Evolutionary conservation across 2,329 filamentous ascomycete species (phyloP).

Genomic region (Ophiostoma angusticollis): DNA sequence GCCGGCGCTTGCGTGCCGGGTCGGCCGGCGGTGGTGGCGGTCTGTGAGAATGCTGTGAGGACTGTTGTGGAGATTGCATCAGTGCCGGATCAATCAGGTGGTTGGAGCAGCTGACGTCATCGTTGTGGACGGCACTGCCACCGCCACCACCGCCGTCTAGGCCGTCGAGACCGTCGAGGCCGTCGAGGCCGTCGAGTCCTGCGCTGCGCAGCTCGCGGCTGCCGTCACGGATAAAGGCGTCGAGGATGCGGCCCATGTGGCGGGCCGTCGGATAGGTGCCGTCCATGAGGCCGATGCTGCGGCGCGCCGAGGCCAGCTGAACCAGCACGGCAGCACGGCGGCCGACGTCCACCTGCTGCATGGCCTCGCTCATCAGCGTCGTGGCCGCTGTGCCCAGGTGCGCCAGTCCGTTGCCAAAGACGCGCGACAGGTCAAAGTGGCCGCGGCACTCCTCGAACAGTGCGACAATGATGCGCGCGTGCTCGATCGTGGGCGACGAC

Average conservation of each 20-base stretch:
- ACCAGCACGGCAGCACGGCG: background rate
- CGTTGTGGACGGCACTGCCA: too few species aligned
- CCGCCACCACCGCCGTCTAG: background rate
- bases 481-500: too few species aligned
- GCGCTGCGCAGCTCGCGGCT: background rate
- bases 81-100: too few species aligned
- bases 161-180: background rate
- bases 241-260: constrained; percentile 2
- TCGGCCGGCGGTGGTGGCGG: too few species aligned
- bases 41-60: too few species aligned
- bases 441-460: background rate
- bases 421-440: background rate
- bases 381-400: constrained; percentile 4
- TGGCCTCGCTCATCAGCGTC: background rate
- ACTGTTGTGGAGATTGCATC: too few species aligned
- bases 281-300: constrained; percentile 1
- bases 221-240: background rate
- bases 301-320: constrained; percentile 1
- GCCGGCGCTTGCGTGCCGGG: constrained; percentile 1
- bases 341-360: background rate
- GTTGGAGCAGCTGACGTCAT: too few species aligned
- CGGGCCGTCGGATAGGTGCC: background rate
- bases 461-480: background rate
- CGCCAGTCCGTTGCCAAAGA: constrained; percentile 1
- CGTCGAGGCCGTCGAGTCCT: background rate